A percentile compares a stretch with the other conserved stretches of the same genome.
Conservation (phyloP, 2,329 filamentous ascomycete species). For the Colletotrichum echinochloae region DNA sequence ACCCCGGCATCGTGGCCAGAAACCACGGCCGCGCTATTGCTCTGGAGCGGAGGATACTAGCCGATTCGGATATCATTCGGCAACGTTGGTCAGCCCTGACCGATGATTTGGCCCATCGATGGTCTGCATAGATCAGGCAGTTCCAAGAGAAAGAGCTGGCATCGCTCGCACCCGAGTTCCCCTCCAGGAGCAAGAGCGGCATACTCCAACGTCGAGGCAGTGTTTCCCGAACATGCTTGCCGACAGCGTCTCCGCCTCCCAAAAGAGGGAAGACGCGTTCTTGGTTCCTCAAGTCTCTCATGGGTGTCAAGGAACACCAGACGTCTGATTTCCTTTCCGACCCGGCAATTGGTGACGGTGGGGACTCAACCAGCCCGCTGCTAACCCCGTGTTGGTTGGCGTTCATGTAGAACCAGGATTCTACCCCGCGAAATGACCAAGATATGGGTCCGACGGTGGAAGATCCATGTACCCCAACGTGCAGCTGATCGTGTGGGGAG, state of each 20-base stretch:
- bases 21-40: neutral
- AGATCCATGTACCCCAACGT: neutral
- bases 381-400: neutral
- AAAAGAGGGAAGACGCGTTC: neutral
- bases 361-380: conserved; percentile 24
- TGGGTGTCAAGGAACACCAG: conserved; percentile 7
- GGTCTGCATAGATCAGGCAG: no score
- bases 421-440: conserved; percentile 6
- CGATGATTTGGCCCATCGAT: neutral
- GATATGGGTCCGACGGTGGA: conserved; percentile 23
- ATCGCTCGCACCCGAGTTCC: conserved; percentile 8
- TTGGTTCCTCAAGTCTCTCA: neutral
- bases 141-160: neutral
- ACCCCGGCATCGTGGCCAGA: conserved; percentile 4
- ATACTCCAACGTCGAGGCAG: neutral
- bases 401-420: conserved; percentile 14
- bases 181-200: neutral
- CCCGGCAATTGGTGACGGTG: conserved; percentile 14
- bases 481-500: neutral
- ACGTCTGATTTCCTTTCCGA: conserved; percentile 10
- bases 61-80: conserved; percentile 22
- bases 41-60: conserved; percentile 8
- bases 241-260: neutral
- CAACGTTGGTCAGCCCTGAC: conserved; percentile 3
- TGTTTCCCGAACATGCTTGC: neutral